phyloP scores from a whole-genome alignment of 2,329 filamentous ascomycete genomes.

The Cercospora canescens region DNA sequence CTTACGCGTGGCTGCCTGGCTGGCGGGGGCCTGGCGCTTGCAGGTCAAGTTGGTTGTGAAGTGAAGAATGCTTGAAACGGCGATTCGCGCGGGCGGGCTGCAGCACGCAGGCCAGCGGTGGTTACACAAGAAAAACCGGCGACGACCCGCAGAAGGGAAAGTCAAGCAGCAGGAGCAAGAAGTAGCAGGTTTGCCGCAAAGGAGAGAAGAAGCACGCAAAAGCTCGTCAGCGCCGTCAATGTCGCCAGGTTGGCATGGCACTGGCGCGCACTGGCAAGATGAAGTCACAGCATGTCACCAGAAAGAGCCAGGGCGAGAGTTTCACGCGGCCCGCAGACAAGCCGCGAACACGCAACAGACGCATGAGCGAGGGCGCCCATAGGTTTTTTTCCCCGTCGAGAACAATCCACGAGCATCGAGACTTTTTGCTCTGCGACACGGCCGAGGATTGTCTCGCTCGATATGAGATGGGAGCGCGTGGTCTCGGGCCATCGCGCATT shows the following conservation, averaged over 20 bases:
- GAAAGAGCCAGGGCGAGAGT: background rate
- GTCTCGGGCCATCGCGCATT: too few relatives aligned
- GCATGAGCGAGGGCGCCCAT: background rate
- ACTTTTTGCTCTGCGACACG: background rate
- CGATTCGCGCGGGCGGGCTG: constrained; percentile 1
- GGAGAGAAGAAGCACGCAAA: constrained; percentile 6
- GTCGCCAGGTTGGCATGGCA: background rate
- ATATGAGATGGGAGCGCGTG: background rate
- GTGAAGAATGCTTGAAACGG: constrained; percentile 8
- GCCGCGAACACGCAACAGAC: constrained; percentile 4
- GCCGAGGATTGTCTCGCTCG: background rate
- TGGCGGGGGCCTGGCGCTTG: background rate
- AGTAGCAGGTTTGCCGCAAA: background rate
- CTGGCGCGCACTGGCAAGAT: constrained; percentile 2
- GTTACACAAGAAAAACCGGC: background rate
- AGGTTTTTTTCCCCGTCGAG: background rate
- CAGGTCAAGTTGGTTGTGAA: background rate
- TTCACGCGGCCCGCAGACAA: constrained; percentile 1
- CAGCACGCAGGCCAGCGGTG: background rate
- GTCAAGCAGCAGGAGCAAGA: background rate
- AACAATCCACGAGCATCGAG: background rate
- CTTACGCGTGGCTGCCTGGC: background rate
- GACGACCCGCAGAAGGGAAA: background rate
- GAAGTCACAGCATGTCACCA: constrained; percentile 2
- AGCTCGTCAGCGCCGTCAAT: background rate